Evolutionary conservation across 1,284 basidiomycete species (phyloP), one percentile per base, ranked within the genome.

Genomic region (Acaromyces ingoldii): DNA sequence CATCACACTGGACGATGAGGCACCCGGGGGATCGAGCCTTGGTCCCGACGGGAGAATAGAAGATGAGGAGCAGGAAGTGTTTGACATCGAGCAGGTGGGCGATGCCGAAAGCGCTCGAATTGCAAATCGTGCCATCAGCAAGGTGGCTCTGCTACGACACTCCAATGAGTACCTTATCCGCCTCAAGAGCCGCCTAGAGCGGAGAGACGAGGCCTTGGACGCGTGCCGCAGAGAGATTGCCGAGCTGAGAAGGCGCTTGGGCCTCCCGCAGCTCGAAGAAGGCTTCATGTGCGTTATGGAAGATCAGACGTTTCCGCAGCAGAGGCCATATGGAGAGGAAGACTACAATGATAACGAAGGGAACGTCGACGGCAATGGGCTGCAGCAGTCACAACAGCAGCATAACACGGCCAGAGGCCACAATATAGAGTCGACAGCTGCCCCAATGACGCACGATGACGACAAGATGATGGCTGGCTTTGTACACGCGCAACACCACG

Each of bases 61-160:
- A 49, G 69, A 75, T 45, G 55, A 57, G 25, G 44, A 58, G 21
- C 59, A 58, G n/a, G 73, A 74, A 42, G 61, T 49, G 3, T 69
- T 76, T 31, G 60, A 68, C 3, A 45, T 48, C 4, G 46, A 51
- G 24, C 58, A 63, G 9, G 53, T 60, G 1, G 50, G 58, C 21
- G 58, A 62, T 28, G 21, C 38, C 9, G 69, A 70, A 36, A 50
- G 49, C 45, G 61, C 63, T 1, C 25, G 61, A 0, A 48, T 61
- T 6, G 70, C 71, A 3, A 75, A 75, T 77, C 86, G 91, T 66
- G 87, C 87, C n/a, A 89, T 97, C 39, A 89, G 86, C 78, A 97
- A 97, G 79, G 81, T 97, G 54, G 91, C 95, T 68, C 79, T 98
- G 29, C 77, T 98, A 54, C 83, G 90, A 50, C 90, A 88, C 69